Base-by-base conservation (phyloP, 1,284 basidiomycete genomes). In the Inonotus obliquus region DNA sequence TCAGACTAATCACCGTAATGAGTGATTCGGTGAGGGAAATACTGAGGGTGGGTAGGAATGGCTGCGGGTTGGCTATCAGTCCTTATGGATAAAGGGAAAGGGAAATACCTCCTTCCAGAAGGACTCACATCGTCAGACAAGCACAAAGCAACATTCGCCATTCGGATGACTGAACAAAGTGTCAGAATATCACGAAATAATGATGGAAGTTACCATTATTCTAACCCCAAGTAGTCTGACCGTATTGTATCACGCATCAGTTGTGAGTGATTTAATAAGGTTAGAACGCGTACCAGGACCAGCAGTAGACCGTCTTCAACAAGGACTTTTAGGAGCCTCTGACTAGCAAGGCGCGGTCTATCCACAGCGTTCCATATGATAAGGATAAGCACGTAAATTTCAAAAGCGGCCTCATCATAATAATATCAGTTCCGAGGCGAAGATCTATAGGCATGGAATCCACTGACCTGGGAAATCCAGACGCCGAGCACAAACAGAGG, bases 291-390 rank as follows among this genome's bases (percentile, higher is more conserved):
- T 35, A 52, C 51, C 21, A 52, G 14, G 14, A 52, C 19, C 10
- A 52, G 13, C 7, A 35, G 17, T 27, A 35, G 4, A 11, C 56
- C 56, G 11, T 57, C 56, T 48, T 47, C 56, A 37, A 39, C 14
- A 1, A 47, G 4, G 25, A 48, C 29, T 27, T 27, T 21, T 27
- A 57, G 7, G 17, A 57, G 9, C 21, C 44, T n/a, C 21, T 48
- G 25, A 32, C 44, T 57, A 5, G 56, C 3, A 17, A 48, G 41
- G 19, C 56, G 56, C 13, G 56, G 56, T 21, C 45, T 9, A 27
- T 57, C 56, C 56, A 57, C 48, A 9, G 56, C 56, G 11, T 57
- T 49, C 56, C 44, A 57, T 25, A 48, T 14, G 13, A 57, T 21
- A 37, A 57, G 56, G 4, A 21, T 17, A 23, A 57, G 56, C 17